Evolutionary conservation across 306 rosid species (phyloP).

Genomic region (Glycine latifolia): DNA sequence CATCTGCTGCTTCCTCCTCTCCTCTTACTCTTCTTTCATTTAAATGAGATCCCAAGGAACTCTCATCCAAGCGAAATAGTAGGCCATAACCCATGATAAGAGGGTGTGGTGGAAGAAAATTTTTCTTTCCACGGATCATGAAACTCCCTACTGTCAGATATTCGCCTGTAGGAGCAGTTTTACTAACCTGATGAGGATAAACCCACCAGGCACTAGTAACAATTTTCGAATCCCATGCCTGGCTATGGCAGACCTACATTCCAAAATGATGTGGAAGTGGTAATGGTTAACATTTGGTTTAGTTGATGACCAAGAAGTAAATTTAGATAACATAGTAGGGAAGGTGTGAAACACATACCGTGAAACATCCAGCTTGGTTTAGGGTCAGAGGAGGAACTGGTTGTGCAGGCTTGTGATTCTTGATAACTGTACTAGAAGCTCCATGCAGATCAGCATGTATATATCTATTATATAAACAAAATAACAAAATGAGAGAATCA

Average conservation of each 20-base stretch:
- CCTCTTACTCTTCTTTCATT: slow-evolving; percentile 99
- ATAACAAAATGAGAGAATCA: slow-evolving; percentile 54
- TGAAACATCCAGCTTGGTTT: slow-evolving; percentile 96
- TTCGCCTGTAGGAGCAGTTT: slow-evolving; percentile 99
- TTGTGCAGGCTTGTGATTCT: slow-evolving; percentile 89
- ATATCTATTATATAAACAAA: slow-evolving; percentile 67
- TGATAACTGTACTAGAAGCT: slow-evolving; percentile 90
- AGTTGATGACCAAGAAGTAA: slow-evolving; percentile 42
- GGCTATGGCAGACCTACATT: slow-evolving; percentile 93
- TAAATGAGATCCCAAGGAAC: slow-evolving; percentile 96
- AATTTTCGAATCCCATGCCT: slow-evolving; percentile 99
- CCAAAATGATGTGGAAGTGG: slow-evolving; percentile 37
- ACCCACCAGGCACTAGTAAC: slow-evolving; percentile 99
- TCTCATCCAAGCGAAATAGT: slow-evolving; percentile 96
- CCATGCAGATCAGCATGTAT: slow-evolving; percentile 98
- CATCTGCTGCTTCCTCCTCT: slow-evolving; percentile 85
- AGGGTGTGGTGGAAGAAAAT: slow-evolving; percentile 96
- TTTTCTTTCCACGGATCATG: slow-evolving; percentile 97
- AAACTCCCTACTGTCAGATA: slow-evolving; percentile 98
- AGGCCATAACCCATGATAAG: slow-evolving; percentile 96
- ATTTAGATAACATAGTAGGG: slow-evolving; percentile 36
- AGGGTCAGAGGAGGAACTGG: slow-evolving; percentile 93
- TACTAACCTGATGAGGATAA: slow-evolving; percentile 95
- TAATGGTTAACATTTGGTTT: slow-evolving; percentile 45
- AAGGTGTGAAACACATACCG: slow-evolving; percentile 61